Evolutionary conservation across 495 filamentous ascomycete genomes (phyloP), one percentile per base, ranked within the genome.

Genomic region (Astrothelium subdiscretum): DNA sequence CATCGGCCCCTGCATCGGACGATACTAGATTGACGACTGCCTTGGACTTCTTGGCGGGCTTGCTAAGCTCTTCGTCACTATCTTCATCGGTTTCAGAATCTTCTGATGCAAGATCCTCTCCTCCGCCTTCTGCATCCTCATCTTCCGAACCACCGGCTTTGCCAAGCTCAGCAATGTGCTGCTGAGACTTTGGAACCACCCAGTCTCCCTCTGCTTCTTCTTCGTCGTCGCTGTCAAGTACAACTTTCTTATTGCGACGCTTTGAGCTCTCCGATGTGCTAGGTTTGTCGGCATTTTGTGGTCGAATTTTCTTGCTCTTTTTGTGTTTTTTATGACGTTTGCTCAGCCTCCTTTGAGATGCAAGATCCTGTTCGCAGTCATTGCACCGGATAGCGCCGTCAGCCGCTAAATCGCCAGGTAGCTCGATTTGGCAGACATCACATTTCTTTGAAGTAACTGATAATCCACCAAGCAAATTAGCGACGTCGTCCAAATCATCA

Each of bases 61-160:
- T 54, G 31, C 20, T 32, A 67, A 63, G 70, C 71, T 44, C 64
- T 61, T 64, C 68, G 43, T 79, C 81, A 20, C 75, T 78, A 26
- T 79, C 77, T 22, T 78, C 75, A 31, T 76, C 77, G 13, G 75
- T 73, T 3, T 67, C 70, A 18, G 63, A 66, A 63, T 87, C 88
- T 24, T 86, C 84, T 4, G 87, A 86, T 31, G 77, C 78, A 31
- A 96, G 75, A 73, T 83, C 87, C 59, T 92, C 87, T 20, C 90
- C 91, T 24, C 87, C 89, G 31, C 90, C 90, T 67, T 96, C 91
- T 20, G 87, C 82, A 74, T 95, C 79, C 68, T 95, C 91, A 66
- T 96, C 91, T 44, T 92, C 90, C 5, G 80, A 81, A 13, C 88
- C 91, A 20, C 90, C 91, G 40, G 87, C 88, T 70, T 86, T 87